Conservation (phyloP, 2,329 filamentous ascomycete species). For the Fonsecaea pedrosoi region DNA sequence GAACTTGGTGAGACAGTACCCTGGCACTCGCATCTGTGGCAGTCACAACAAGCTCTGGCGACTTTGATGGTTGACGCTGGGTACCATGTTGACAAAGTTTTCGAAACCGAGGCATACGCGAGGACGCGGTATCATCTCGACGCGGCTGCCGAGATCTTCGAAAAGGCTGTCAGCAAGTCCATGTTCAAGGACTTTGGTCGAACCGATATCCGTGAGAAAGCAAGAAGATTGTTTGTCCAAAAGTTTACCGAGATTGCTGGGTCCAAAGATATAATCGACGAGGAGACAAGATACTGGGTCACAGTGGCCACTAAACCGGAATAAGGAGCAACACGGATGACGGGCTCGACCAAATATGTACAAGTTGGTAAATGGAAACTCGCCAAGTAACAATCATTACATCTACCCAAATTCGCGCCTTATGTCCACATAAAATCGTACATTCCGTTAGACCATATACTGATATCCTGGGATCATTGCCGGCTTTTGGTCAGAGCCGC, state of each 20-base stretch:
- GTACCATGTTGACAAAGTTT: constrained; percentile 25
- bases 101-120: constrained; percentile 26
- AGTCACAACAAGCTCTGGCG: constrained; percentile 16
- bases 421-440: neutral
- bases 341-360: neutral
- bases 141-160: constrained; percentile 20
- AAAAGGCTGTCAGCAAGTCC: constrained; percentile 25
- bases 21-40: constrained; percentile 23
- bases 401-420: neutral
- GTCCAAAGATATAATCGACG: constrained; percentile 10
- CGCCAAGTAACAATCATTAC: neutral
- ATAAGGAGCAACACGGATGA: neutral
- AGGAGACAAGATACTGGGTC: constrained; percentile 30
- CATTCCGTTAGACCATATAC: neutral
- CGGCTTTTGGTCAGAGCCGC: neutral
- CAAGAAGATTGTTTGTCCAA: constrained; percentile 23
- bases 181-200: constrained; percentile 29
- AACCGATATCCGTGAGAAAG: constrained; percentile 14
- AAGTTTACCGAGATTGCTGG: constrained; percentile 15
- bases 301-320: constrained; percentile 21
- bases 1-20: constrained; percentile 9
- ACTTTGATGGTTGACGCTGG: constrained; percentile 26
- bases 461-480: neutral
- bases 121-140: constrained; percentile 10
- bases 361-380: neutral